Base-by-base conservation (phyloP, 1,284 basidiomycete genomes). In the Leccinum huronense region DNA sequence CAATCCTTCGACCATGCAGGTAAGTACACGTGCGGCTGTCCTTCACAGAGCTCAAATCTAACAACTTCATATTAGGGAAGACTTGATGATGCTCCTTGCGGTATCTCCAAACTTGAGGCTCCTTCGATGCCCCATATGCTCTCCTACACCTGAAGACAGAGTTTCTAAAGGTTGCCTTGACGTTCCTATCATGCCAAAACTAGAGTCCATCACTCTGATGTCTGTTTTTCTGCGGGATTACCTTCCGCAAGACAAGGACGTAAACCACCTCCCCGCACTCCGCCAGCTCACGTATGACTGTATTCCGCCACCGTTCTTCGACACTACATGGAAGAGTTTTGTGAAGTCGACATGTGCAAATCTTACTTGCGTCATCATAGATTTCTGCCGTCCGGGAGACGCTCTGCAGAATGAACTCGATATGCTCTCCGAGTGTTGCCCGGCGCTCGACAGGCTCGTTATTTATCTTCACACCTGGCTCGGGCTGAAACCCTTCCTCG, bases 281-380 rank as follows among this genome's bases (percentile, higher is more conserved):
- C 67, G 72, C 42, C 71, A 72, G 45, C 72, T 76, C 30, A 74
- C 66, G 11, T 73, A 76, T n/a, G 74, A 75, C 55, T 76, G 72
- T 53, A 76, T 72, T 38, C 75, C 73, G 5, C 74, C 72, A 2
- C 74, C 72, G 1, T 75, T 72, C 58, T 69, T 74, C 23, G 72
- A 74, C n/a, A 34, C 66, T 27, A 64, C 66, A 19, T 73, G 74
- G 72, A 74, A 63, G 58, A 70, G 62, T 36, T 73, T 76, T 34
- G 55, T 75, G 38, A 68, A 63, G 60, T 54, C 65, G 30, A 74
- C 67, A 38, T 73, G 74, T 58, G 63, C 69, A 34, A 74, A 70
- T 59, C 65, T 73, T 36, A 73, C 74, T 30, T 70, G 65, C 48
- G 69, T 76, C 56, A 69, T 65, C 5, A 69, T 76, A 33, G 73